Conservation (phyloP, 1,284 basidiomycete genomes). For the Stygiomarasmius scandens region DNA sequence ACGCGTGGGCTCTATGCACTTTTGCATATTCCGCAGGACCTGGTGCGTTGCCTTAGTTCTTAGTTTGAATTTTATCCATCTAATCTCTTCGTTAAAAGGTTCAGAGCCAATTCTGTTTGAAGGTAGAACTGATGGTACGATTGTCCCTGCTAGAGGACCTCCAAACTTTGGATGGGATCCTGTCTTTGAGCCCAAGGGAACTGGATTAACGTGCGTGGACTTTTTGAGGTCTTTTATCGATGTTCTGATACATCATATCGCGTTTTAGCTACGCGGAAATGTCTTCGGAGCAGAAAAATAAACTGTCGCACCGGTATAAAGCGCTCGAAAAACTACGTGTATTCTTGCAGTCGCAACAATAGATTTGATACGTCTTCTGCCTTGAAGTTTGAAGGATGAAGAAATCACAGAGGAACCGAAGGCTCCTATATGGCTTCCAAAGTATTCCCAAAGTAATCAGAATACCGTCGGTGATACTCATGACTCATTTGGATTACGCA, state of each 20-base stretch:
- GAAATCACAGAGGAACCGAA: no score
- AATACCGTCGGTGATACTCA: no score
- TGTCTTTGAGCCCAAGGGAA: constrained; percentile 80
- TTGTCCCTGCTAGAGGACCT: constrained; percentile 85
- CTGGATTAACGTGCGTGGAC: constrained; percentile 69
- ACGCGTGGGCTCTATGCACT: constrained; percentile 91
- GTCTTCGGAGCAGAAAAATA: constrained; percentile 83
- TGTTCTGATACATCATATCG: no score
- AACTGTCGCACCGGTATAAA: constrained; percentile 86
- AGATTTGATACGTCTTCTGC: no score
- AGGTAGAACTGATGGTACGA: constrained; percentile 84
- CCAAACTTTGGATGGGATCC: constrained; percentile 90
- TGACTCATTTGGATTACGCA: no score
- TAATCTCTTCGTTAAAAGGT: constrained; percentile 28
- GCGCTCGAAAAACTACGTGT: constrained; percentile 82
- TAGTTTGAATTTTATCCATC: neutral
- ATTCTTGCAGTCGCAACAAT: constrained; percentile 51
- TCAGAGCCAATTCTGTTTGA: constrained; percentile 88
- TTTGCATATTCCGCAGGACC: constrained; percentile 93
- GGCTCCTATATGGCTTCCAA: no score
- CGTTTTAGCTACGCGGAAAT: constrained; percentile 98
- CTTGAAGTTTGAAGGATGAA: no score
- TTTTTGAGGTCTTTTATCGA: no score
- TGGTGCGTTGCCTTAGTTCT: constrained; percentile 33
- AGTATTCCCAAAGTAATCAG: no score